Conservation (phyloP, 1,284 basidiomycete species). For the Naganishia albida region DNA sequence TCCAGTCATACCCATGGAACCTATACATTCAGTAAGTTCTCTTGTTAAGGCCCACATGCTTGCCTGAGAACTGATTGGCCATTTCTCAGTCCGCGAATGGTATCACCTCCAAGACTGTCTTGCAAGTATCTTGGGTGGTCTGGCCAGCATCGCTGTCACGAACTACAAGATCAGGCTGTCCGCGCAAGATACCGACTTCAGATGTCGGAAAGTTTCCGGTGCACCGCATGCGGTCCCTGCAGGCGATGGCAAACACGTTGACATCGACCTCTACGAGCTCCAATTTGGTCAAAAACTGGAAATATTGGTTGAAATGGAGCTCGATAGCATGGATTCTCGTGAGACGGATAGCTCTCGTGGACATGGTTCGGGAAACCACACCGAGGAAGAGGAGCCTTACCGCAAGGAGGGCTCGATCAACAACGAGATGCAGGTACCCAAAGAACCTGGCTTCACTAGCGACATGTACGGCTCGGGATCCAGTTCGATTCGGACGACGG, state of each 20-base stretch:
- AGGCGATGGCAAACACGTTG: conserved; percentile 84
- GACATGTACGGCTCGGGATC: conserved; percentile 80
- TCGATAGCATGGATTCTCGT: neutral
- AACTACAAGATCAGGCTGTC: conserved; percentile 85
- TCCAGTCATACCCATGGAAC: conserved; percentile 94
- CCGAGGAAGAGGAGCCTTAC: conserved; percentile 41
- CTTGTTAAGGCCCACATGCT: neutral
- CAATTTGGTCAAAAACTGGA: conserved; percentile 89
- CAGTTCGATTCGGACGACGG: conserved; percentile 73
- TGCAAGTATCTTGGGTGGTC: conserved; percentile 86
- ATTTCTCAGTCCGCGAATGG: conserved; percentile 78
- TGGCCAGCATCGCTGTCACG: conserved; percentile 85
- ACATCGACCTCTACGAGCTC: conserved; percentile 90
- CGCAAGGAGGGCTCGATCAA: neutral
- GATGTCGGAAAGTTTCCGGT: conserved; percentile 85
- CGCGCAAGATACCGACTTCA: conserved; percentile 67
- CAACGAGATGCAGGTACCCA: conserved; percentile 41
- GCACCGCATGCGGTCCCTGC: conserved; percentile 78
- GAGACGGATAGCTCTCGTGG: neutral
- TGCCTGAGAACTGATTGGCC: neutral
- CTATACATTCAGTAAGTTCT: conserved; percentile 64
- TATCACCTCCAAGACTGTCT: conserved; percentile 62
- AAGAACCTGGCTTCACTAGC: conserved; percentile 74
- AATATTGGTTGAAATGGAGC: conserved; percentile 88
- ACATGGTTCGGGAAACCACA: neutral